A percentile compares a stretch with the other conserved stretches of the same genome.
phyloP scores from a whole-genome alignment of 1,284 basidiomycete genomes.

The Salmacisia buchloeana region DNA sequence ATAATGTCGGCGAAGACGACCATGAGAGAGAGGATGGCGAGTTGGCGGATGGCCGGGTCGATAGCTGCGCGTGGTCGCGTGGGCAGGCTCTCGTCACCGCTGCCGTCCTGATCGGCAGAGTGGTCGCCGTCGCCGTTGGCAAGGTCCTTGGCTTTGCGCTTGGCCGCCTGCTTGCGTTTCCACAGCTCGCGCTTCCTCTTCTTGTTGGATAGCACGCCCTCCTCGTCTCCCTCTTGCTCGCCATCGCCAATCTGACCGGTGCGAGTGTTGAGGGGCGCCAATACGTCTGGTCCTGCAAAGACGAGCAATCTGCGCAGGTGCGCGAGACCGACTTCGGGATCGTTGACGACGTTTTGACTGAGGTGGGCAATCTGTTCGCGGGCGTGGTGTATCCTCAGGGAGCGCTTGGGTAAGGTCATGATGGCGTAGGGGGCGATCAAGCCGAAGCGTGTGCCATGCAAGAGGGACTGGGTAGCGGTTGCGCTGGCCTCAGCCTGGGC shows the following conservation, averaged over 20 bases:
- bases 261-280: constrained; percentile 12
- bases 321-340: constrained; percentile 40
- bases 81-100: constrained; percentile 55
- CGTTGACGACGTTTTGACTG: constrained; percentile 39
- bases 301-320: constrained; percentile 34
- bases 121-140: constrained; percentile 36
- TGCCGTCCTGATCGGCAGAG: not conserved
- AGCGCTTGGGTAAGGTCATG: constrained; percentile 19
- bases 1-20: constrained; percentile 94
- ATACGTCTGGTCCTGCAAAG: constrained; percentile 24
- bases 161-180: constrained; percentile 12
- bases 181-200: constrained; percentile 34
- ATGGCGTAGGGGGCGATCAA: constrained; percentile 38
- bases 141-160: not conserved
- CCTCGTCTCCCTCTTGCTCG: constrained; percentile 17
- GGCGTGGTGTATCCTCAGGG: constrained; percentile 19
- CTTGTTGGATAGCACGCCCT: constrained; percentile 13
- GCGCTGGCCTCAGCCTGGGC: not conserved
- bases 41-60: constrained; percentile 74
- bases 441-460: constrained; percentile 35
- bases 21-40: constrained; percentile 82
- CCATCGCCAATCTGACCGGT: not conserved
- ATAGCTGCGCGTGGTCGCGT: constrained; percentile 54
- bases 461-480: constrained; percentile 21
- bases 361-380: constrained; percentile 48